Base-by-base conservation (phyloP, 495 filamentous ascomycete genomes). In the Trichoderma parareesei region DNA sequence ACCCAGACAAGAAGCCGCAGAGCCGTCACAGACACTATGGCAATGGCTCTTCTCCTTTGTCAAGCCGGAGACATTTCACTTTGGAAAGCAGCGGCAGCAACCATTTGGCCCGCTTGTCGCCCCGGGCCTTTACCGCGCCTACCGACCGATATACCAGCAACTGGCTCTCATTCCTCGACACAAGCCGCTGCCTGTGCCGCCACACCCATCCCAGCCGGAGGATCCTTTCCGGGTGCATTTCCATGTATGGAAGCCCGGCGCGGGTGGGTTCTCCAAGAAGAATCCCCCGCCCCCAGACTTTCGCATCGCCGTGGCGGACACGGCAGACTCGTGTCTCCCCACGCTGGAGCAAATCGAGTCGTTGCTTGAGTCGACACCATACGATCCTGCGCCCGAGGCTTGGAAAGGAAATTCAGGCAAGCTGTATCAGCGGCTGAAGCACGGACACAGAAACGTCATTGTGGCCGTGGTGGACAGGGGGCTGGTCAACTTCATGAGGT, bases 401-500 rank as follows among this genome's bases (percentile, higher is more conserved):
- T 82, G 79, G 76, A 77, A 76, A 63, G 78, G 80, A 27, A 74
- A 78, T 0, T 75, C 79, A 62, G 70, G 70, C 0, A 69, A 73
- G 35, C 61, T 80, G 60, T 92, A 91, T 67, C 78, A 80, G 65
- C 81, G 88, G n/a, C 73, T 97, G 65, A 92, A 89, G 70, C 86
- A 97, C 64, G 94, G 91, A 13, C 88, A 90, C 71, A 82, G 92
- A 65, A 92, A 90, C 72, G 91, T 92, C 7, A 77, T 97, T 60
- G 69, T 98, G 18, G 94, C 93, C 0, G 84, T 98, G 5, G 90
- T 96, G 9, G 94, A 98, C 71, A 82, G 91, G 64, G 94, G 94
- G 0, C 81, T 98, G 38, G 88, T 92, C 40, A 97, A 92, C 71
- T 98, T 90, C 72, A 74, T 97, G 60, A 82, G 89, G 43, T 76